Base-by-base conservation (phyloP, 495 filamentous ascomycete genomes). In the Xylaria curta region DNA sequence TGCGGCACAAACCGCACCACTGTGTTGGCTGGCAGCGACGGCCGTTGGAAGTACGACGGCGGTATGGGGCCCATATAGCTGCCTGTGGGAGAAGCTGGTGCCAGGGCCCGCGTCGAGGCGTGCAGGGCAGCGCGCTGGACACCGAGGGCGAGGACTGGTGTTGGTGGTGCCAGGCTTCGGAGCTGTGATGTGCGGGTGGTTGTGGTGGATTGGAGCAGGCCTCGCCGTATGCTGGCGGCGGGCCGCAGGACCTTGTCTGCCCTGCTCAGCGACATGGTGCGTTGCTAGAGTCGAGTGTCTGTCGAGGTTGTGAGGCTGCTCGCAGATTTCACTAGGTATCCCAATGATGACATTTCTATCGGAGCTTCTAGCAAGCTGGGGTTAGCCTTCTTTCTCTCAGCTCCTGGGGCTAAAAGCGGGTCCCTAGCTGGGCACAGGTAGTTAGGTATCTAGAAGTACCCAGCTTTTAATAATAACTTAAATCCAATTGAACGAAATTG, bases 1-100 rank as follows among this genome's bases (percentile, higher is more conserved):
- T 99, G 97, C 12, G 97, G 96, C 36, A 99, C 97, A 85, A 99
- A 99, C 68, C 95, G 94, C 73, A 99, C 87, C 74, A 99, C 86
- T 31, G 97, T 98, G 83, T 98, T 99, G 68, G 94, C 91, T 28
- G 96, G 96, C 33, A 97, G 85, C 19, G 85, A 85, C 42, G 85
- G 81, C 65, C 84, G 83, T 68, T 88, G 85, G 80, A 89, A 89
- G 77, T 89, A 89, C 26, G 85, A 84, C 10, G 84, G 82, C 66
- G 85, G 85, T n/a, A 81, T 56, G 71, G 73, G 74, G 26, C 78
- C 74, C 66, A 75, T 74, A 62, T 80, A 36, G 36, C 69, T 15
- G 9, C 62, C 42, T 8, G 51, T 24, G 7, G 74, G 40, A 8
- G 67, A 58, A 26, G 72, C 51, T 15, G 73, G 73, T 7, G 71